These are phyloP conservation scores for Prillingera fragicola DNA, from an alignment of 1,284 basidiomycete genomes.

Conservation along the genomic window DNA sequence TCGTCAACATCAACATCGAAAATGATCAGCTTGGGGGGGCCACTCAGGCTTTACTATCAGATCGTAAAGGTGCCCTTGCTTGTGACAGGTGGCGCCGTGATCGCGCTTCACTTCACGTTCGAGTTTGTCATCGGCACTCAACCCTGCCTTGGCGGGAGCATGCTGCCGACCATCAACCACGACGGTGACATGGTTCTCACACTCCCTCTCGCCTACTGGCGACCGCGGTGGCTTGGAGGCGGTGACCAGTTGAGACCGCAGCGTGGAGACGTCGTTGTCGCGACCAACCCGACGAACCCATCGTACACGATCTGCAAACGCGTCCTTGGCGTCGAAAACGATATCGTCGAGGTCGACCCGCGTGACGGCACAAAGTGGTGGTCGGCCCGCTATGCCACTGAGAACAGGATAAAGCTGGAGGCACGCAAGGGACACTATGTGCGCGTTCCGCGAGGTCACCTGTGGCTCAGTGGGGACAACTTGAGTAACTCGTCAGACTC, in stretches of 20 bases:
- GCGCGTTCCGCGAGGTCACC: slow-evolving; percentile 68
- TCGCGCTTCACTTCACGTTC: slow-evolving; percentile 32
- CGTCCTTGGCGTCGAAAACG: slow-evolving; percentile 82
- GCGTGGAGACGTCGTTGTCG: slow-evolving; percentile 77
- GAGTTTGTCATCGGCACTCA: slow-evolving; percentile 35
- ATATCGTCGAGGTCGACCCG: slow-evolving; percentile 79
- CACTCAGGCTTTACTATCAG: no score
- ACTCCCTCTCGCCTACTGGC: slow-evolving; percentile 51
- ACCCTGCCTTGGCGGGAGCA: slow-evolving; percentile 63
- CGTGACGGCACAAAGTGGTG: slow-evolving; percentile 47
- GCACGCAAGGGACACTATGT: slow-evolving; percentile 59
- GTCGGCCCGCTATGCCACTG: background rate
- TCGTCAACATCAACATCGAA: no score
- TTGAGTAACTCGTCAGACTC: slow-evolving; percentile 77
- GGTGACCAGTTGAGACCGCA: slow-evolving; percentile 42
- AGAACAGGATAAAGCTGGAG: background rate
- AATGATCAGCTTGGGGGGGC: no score
- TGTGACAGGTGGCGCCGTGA: no score
- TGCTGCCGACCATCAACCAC: slow-evolving; percentile 72
- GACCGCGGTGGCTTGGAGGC: slow-evolving; percentile 16
- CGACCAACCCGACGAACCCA: slow-evolving; percentile 69
- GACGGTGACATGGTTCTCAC: slow-evolving; percentile 49
- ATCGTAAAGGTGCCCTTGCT: no score
- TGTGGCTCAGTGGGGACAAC: slow-evolving; percentile 96
- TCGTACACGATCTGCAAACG: slow-evolving; percentile 74